Conservation (phyloP, 1,139 yeast species). For the Pichia terricola region DNA sequence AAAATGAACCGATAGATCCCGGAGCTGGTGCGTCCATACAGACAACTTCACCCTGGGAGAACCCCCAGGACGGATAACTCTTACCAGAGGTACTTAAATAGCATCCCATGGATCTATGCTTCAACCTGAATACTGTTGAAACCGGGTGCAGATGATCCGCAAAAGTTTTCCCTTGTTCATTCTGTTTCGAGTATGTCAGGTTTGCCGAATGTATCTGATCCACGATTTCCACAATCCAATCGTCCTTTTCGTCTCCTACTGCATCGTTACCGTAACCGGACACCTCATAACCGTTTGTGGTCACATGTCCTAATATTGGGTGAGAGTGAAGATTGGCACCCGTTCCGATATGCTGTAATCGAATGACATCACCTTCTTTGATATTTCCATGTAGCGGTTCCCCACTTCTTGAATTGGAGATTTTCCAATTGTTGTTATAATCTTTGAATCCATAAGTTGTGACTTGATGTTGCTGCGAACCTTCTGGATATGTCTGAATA, state of each 20-base stretch:
- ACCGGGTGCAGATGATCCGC: slow-evolving; percentile 46
- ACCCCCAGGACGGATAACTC: slow-evolving; percentile 74
- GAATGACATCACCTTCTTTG: slow-evolving; percentile 43
- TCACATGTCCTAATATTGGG: slow-evolving; percentile 37
- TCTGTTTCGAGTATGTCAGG: slow-evolving; percentile 27
- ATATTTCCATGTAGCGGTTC: slow-evolving; percentile 13
- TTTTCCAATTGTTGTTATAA: slow-evolving; percentile 51
- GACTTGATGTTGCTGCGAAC: slow-evolving; percentile 64
- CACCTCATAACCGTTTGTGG: slow-evolving; percentile 46
- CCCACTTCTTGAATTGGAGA: slow-evolving; percentile 36
- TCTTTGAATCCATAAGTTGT: slow-evolving; percentile 74
- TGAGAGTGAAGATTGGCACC: slow-evolving; percentile 57
- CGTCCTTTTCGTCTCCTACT: slow-evolving; percentile 54
- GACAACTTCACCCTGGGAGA: slow-evolving; percentile 69
- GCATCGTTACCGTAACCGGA: slow-evolving; percentile 55
- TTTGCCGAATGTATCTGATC: slow-evolving; percentile 48
- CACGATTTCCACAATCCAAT: slow-evolving; percentile 63
- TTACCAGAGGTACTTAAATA: slow-evolving; percentile 66
- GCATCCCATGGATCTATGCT: slow-evolving; percentile 56
- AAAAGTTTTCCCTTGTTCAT: slow-evolving; percentile 28
- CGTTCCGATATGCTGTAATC: slow-evolving; percentile 47
- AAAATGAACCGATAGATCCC: slow-evolving; percentile 28
- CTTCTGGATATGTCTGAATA: slow-evolving; percentile 56
- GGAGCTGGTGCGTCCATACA: slow-evolving; percentile 36
- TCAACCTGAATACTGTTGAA: slow-evolving; percentile 59